Evolutionary conservation across 1,284 basidiomycete genomes (phyloP).

Genomic region (Neolentinus lepideus): DNA sequence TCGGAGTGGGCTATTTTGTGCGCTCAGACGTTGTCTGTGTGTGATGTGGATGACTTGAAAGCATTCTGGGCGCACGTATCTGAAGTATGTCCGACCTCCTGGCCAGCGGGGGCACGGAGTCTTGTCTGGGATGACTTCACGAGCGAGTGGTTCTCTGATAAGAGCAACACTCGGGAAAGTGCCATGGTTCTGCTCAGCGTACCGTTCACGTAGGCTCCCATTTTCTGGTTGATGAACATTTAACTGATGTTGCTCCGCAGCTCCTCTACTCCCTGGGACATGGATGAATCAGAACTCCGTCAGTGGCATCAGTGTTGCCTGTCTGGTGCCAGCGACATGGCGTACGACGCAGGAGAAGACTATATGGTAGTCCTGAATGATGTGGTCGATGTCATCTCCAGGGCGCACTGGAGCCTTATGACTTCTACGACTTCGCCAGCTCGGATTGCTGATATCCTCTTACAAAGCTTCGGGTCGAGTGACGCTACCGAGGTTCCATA

Average conservation of each 20-base stretch:
- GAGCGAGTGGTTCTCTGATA: conserved; percentile 39
- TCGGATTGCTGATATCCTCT: conserved; percentile 52
- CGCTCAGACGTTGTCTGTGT: conserved; percentile 39
- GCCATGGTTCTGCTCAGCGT: conserved; percentile 47
- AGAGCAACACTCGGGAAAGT: conserved; percentile 38
- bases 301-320: conserved; percentile 50
- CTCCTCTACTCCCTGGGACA: conserved; percentile 42
- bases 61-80: conserved; percentile 40
- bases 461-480: conserved; percentile 42
- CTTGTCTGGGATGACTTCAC: conserved; percentile 49
- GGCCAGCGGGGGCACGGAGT: conserved; percentile 23
- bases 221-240: conserved; percentile 5
- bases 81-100: conserved; percentile 1
- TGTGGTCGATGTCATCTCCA: conserved; percentile 39
- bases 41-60: conserved; percentile 36
- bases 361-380: conserved; percentile 42
- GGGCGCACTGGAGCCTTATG: conserved; percentile 24
- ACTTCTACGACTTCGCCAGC: conserved; percentile 35
- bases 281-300: conserved; percentile 43
- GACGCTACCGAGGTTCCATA: conserved; percentile 36
- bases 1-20: conserved; percentile 54
- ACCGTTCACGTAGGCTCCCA: conserved; percentile 48
- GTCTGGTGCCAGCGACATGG: conserved; percentile 40
- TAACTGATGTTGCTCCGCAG: conserved; percentile 22
- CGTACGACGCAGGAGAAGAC: conserved; percentile 52